phyloP scores from a whole-genome alignment of 164 flowering plant genomes.

The Dillenia turbinata region DNA sequence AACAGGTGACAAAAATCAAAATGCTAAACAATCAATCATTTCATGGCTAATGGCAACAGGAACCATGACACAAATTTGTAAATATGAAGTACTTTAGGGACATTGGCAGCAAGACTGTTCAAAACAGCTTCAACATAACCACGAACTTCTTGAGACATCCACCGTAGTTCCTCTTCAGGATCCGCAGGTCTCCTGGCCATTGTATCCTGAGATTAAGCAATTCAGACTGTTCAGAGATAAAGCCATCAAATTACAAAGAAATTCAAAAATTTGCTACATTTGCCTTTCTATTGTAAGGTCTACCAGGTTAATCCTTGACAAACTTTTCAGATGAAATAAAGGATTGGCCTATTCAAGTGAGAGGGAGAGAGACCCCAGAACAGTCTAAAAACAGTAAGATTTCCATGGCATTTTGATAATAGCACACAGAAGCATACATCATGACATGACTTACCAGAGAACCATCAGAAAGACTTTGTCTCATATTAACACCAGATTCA shows the following conservation, averaged over 20 bases:
- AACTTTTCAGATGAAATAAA: no score
- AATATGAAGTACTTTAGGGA: conserved; percentile 55
- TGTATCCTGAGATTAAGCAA: conserved; percentile 58
- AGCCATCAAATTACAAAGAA: no score
- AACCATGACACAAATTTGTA: no score
- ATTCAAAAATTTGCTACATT: no score
- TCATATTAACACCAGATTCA: conserved; percentile 51
- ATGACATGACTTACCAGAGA: conserved; percentile 63
- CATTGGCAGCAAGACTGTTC: conserved; percentile 97
- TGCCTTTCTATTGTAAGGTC: no score
- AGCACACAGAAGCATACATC: neutral
- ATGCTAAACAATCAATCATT: no score
- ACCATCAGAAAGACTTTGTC: conserved; percentile 96
- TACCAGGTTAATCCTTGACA: no score
- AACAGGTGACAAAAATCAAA: neutral
- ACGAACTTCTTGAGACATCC: conserved; percentile 99
- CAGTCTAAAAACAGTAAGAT: no score
- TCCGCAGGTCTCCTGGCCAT: conserved; percentile 96
- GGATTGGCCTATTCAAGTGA: no score
- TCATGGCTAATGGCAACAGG: no score
- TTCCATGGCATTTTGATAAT: no score
- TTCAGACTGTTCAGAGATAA: neutral
- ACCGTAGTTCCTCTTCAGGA: conserved; percentile 98
- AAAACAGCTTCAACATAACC: conserved; percentile 99
- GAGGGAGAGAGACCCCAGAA: no score